Evolutionary conservation across 2,329 filamentous ascomycete genomes (phyloP), one percentile per base, ranked within the genome.

Genomic region (Hypoxylon sp.): DNA sequence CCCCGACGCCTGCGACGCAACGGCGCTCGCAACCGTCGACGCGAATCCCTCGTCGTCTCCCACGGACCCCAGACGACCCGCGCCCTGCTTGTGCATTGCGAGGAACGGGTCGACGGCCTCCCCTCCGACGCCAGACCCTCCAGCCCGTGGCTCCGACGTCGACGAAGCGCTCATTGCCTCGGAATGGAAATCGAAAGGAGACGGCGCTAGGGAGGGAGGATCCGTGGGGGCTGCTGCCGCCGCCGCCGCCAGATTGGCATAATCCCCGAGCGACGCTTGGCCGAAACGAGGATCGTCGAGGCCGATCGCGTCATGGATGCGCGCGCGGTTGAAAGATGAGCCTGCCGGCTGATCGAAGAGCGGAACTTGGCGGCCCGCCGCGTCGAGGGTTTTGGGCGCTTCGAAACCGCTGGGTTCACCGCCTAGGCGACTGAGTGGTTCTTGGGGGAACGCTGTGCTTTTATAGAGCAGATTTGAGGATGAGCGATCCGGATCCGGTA

Each of bases 281-380:
- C 58, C 50, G 33, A 66, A 66, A 54, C 35, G 65, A 17, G 58
- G 17, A 3, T 55, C 55, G 55, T 61, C 56, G 63, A 66, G 67
- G 55, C 22, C 40, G 63, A 64, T 66, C 46, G 59, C 30, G 37
- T 63, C 63, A 13, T 69, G 67, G 40, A 59, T 60, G 44, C 22
- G 37, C n/a, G 31, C 25, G 53, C 61, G 64, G 30, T 40, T 10
- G 61, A 53, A 70, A 37, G 68, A 49, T 33, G 61, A 48, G 17
- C 48, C 51, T 25, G 64, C 25, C 56, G 60, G 51, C 37, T 60
- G 68, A 25, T 68, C 61, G 59, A 66, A 71, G 13, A 68, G 59
- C 17, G 65, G 50, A n/a, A 53, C 68, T 50, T 62, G 68, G 25
- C 58, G 58, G n/a, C 54, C 53, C 58, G 64, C 37, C 17, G 61